Evolutionary conservation across 2,329 filamentous ascomycete genomes (phyloP), one percentile per base, ranked within the genome.

Genomic region (Pseudogymnoascus sp.): DNA sequence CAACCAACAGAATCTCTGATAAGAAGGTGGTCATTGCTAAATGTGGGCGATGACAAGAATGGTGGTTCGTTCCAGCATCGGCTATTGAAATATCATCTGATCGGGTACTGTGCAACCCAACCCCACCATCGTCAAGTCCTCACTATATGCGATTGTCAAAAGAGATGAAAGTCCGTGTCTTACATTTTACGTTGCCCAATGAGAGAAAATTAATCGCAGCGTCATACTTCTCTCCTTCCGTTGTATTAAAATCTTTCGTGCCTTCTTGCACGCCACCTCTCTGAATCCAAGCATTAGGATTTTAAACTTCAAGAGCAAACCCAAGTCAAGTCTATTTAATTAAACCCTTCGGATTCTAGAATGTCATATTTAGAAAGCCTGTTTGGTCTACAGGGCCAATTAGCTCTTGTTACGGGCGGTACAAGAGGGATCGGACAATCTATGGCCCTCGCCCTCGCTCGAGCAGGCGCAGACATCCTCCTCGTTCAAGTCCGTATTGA

Each of bases 391-490:
- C 68, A 69, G 44, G 73, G 72, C 13, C 72, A 75, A 70, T 77
- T 70, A 15, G 73, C 73, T 12, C 62, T 76, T 12, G 65, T 75
- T 6, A 76, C 74, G 2, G 74, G 75, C 9, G 74, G 71, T 59
- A 75, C 73, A 12, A 68, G 75, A 41, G 75, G 75, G 5, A 74
- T 77, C 61, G 75, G 75, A 6, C 71, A 74, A 68, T 68, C 73
- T 21, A 70, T 73, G 51, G 73, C 73, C 17, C 60, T 74, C 31
- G 73, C 71, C 13, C 63, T 77, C 17, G 75, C 75, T 8, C 72
- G 75, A 64, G 71, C 72, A 36, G 75, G 75, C 44, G 75, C 74
- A 64, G 73, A 76, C 69, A 69, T 76, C 39, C 71, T 76, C 55
- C 68, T 76, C 59, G 68, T 77, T 63, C 75, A 77, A 70, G 74